Conservation (phyloP, 345 rosid genomes). For the Melaleuca quinquenervia region DNA sequence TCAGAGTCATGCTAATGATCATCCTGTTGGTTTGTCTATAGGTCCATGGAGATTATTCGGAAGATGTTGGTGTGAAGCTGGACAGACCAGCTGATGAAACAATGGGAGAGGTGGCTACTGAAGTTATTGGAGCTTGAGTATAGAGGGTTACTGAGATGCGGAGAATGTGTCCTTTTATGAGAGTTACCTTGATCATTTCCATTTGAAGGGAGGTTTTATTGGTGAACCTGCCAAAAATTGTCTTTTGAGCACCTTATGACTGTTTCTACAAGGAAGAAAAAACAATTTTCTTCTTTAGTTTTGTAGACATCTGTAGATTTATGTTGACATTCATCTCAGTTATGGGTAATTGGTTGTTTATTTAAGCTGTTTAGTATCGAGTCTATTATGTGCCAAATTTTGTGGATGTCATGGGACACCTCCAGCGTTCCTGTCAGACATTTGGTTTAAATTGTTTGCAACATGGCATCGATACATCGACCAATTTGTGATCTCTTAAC, state of each 20-base stretch:
- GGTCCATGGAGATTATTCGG: conserved; percentile 85
- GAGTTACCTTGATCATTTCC: not conserved
- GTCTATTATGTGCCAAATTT: not conserved
- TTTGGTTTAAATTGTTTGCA: not conserved
- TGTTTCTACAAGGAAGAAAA: not conserved
- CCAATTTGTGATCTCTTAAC: not conserved
- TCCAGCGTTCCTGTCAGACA: not conserved
- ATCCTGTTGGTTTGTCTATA: not conserved
- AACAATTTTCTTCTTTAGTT: not conserved
- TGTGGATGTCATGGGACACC: not conserved
- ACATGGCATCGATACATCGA: not conserved
- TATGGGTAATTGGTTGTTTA: not conserved
- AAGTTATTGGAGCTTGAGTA: conserved; percentile 43
- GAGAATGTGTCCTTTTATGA: not conserved
- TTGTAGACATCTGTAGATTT: not conserved
- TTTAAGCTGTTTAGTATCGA: not conserved
- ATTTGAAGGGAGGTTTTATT: not conserved
- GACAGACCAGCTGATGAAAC: conserved; percentile 81
- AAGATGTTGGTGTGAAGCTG: conserved; percentile 72
- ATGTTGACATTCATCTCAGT: not conserved
- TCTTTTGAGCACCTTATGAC: not conserved
- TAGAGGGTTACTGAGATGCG: not conserved
- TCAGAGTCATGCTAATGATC: not conserved
- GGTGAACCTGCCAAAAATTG: not conserved
- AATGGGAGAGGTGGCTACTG: conserved; percentile 46